Base-by-base conservation (phyloP, 208 protist genomes). In the Trypanosoma caninum region DNA sequence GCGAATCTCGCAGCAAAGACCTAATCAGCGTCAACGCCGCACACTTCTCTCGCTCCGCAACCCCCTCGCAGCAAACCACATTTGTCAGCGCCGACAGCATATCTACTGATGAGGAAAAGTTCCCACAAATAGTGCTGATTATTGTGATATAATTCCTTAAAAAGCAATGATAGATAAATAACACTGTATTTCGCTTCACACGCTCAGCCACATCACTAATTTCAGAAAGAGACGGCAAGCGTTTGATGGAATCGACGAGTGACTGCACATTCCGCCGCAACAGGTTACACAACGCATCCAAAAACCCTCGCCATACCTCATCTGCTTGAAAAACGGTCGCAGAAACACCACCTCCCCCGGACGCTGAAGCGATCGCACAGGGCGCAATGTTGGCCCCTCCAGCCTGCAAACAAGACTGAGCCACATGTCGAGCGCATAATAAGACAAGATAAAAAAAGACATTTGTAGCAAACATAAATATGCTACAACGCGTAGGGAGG, bases 111-210 rank as follows among this genome's bases (percentile, higher is more conserved):
- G 72, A 42, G 0, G 73, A 65, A 10, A 58, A 62, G 40, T 52
- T 59, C 25, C 72, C 59, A 38, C 84, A 65, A 7, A 77, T 66
- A 25, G 78, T 70, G 56, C 74, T 65, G 33, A 83, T 61, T 33
- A 82, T 80, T 3, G 69, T 76, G 27, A 78, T 76, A 38, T 76
- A 72, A 57, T 82, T 74, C 37, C 82, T 67, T 42, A 91, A 70
- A 59, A 88, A 77, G 13, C 60, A 66, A 45, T 84, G 76, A 25
- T 74, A 78, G 13, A 88, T 67, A 45, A 79, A 71, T 30, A 52
- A 72, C 23, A 75, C 73, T 9, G 59, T 69, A 40, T 55, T 69
- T 5, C 72, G 78, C 65, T 87, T 85, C 30, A 81, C 82, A 20
- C 76, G 73, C 45, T 77, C 51, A 3, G 72, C 75, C 0, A 52